These are phyloP conservation scores for Calonectria naviculata DNA, from an alignment of 2,329 filamentous ascomycete genomes.

Conservation along the genomic window DNA sequence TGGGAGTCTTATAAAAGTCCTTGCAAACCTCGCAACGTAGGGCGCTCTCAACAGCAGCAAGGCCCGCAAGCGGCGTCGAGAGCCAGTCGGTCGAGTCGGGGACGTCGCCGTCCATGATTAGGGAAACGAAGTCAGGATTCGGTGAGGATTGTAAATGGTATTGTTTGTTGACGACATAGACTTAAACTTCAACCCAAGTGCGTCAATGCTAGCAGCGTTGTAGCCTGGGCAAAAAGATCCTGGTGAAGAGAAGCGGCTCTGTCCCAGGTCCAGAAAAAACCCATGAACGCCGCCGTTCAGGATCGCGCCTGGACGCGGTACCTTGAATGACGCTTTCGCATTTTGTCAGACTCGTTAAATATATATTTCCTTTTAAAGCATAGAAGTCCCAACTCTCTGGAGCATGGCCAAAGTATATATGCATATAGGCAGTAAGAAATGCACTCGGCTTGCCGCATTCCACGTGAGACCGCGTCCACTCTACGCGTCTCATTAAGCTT, in stretches of 20 bases:
- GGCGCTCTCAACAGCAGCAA: slow-evolving; percentile 82
- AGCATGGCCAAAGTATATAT: not conserved
- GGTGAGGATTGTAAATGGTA: not conserved
- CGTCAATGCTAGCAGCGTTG: not conserved
- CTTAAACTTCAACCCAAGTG: not conserved
- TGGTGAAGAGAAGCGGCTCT: not conserved
- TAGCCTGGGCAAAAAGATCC: not conserved
- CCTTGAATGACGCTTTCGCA: slow-evolving; percentile 23
- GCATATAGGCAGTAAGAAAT: not conserved
- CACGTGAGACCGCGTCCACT: slow-evolving; percentile 51
- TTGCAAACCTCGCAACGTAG: slow-evolving; percentile 98
- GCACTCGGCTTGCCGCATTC: not conserved
- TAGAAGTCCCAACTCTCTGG: not conserved
- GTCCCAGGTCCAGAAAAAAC: not conserved
- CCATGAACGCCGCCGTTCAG: not conserved
- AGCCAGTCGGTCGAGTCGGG: slow-evolving; percentile 90
- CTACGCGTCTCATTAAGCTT: slow-evolving; percentile 28
- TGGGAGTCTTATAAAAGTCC: slow-evolving; percentile 94
- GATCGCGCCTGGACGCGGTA: slow-evolving; percentile 39
- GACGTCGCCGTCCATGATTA: slow-evolving; percentile 56
- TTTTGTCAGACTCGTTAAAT: slow-evolving; percentile 6
- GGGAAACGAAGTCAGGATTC: not conserved
- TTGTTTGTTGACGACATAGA: not conserved
- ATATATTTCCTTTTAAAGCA: slow-evolving; percentile 2
- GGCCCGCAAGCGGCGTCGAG: slow-evolving; percentile 71